Percentiles rank a stretch among this genome's conserved stretches.
Evolutionary conservation across 306 rosid species (phyloP).

Genomic region (Argentina anserina): DNA sequence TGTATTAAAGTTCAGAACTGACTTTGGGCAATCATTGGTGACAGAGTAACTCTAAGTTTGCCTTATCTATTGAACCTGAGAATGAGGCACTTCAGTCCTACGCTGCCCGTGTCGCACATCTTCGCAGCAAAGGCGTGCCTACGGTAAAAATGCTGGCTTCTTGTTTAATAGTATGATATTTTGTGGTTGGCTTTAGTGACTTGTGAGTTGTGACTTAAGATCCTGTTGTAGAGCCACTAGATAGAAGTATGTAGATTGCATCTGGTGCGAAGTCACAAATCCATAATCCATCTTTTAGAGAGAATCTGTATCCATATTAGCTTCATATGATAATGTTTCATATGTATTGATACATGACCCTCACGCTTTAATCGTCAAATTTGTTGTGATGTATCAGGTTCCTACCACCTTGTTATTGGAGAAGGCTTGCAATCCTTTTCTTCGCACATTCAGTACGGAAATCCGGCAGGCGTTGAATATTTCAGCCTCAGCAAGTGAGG

Average conservation of each 20-base stretch:
- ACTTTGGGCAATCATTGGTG: constrained; percentile 26
- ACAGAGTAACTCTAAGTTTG: constrained; percentile 87
- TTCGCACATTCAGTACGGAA: constrained; percentile 63
- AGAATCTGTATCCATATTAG: neutral
- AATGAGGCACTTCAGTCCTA: constrained; percentile 83
- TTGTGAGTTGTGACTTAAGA: neutral
- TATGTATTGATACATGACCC: neutral
- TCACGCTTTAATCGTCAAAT: neutral
- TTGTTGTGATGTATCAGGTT: constrained; percentile 42
- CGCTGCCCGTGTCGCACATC: constrained; percentile 63
- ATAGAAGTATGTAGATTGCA: neutral
- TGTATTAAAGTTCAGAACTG: constrained; percentile 16
- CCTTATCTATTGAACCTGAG: constrained; percentile 77
- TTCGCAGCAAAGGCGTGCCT: constrained; percentile 75
- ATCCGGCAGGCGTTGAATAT: constrained; percentile 64
- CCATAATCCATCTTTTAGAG: neutral
- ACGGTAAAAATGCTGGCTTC: constrained; percentile 51
- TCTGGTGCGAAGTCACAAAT: neutral
- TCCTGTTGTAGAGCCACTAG: neutral
- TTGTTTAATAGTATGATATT: neutral
- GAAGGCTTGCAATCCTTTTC: constrained; percentile 93
- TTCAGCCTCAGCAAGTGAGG: constrained; percentile 56
- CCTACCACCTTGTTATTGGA: constrained; percentile 73
- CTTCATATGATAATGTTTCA: neutral
- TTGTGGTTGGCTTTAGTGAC: neutral